phyloP scores from a whole-genome alignment of 306 rosid genomes.

The Begonia fuchsioides region DNA sequence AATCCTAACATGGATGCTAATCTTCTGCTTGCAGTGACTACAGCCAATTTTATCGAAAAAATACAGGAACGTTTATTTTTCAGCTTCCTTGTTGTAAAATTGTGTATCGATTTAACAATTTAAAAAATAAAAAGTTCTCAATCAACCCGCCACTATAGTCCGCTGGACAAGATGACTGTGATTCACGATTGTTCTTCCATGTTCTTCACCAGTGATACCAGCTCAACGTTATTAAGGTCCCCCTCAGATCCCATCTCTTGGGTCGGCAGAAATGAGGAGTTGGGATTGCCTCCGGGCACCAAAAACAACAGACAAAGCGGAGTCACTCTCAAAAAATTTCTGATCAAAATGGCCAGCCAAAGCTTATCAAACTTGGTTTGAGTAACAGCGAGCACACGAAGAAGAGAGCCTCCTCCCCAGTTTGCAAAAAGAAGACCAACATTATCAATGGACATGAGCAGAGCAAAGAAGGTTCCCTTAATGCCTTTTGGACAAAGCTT shows the following conservation, averaged over 20 bases:
- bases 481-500: slow-evolving; percentile 90
- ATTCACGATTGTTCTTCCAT: slow-evolving; percentile 18
- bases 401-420: slow-evolving; percentile 85
- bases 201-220: slow-evolving; percentile 55
- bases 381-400: slow-evolving; percentile 55
- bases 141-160: no score
- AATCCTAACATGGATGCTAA: no score
- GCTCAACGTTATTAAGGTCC: slow-evolving; percentile 24
- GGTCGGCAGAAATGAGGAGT: slow-evolving; percentile 41
- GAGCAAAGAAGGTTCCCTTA: slow-evolving; percentile 86
- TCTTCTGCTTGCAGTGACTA: no score
- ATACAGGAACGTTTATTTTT: no score
- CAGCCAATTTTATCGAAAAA: no score
- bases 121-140: no score
- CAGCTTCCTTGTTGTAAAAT: no score
- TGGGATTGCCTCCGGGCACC: slow-evolving; percentile 80
- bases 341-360: slow-evolving; percentile 76
- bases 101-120: no score
- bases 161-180: no score
- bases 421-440: slow-evolving; percentile 71
- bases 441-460: slow-evolving; percentile 88
- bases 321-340: slow-evolving; percentile 52
- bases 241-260: slow-evolving; percentile 23
- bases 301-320: slow-evolving; percentile 67
- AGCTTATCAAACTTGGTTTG: slow-evolving; percentile 53